Conservation (phyloP, 306 rosid genomes). For the Gastrolobium bilobum region DNA sequence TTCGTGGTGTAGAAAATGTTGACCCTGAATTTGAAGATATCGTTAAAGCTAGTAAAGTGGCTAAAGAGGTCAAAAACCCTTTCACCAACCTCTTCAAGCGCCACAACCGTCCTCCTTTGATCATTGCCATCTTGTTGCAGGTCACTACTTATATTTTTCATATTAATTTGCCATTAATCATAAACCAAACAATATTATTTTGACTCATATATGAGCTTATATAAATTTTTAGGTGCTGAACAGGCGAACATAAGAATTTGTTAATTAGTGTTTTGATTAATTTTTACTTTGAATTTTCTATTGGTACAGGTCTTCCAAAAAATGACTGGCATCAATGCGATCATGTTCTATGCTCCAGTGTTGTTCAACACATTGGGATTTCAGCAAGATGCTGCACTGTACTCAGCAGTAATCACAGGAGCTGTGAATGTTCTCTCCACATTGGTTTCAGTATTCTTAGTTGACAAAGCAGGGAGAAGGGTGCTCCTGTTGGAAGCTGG, state of each 20-base stretch:
- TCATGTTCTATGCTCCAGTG: constrained; percentile 83
- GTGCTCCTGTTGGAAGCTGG: constrained; percentile 65
- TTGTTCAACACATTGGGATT: constrained; percentile 68
- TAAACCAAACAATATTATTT: too few species aligned
- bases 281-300: too few species aligned
- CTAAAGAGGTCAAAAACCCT: constrained; percentile 57
- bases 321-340: constrained; percentile 72
- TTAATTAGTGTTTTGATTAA: too few species aligned
- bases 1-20: constrained; percentile 63
- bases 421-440: constrained; percentile 69
- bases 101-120: constrained; percentile 64
- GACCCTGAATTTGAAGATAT: constrained; percentile 66
- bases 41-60: constrained; percentile 59
- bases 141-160: background rate
- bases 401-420: constrained; percentile 75
- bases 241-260: too few species aligned
- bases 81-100: constrained; percentile 56
- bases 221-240: too few species aligned
- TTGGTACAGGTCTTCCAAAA: constrained; percentile 70
- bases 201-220: too few species aligned
- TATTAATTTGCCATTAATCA: background rate
- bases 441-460: constrained; percentile 59
- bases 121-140: constrained; percentile 61
- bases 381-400: constrained; percentile 57
- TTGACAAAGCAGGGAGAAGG: constrained; percentile 66